A percentile compares a stretch with the other conserved stretches of the same genome.
These are phyloP conservation scores for Plasmodium sp. DNA, from an alignment of 169 alveolate species.

Conservation along the genomic window DNA sequence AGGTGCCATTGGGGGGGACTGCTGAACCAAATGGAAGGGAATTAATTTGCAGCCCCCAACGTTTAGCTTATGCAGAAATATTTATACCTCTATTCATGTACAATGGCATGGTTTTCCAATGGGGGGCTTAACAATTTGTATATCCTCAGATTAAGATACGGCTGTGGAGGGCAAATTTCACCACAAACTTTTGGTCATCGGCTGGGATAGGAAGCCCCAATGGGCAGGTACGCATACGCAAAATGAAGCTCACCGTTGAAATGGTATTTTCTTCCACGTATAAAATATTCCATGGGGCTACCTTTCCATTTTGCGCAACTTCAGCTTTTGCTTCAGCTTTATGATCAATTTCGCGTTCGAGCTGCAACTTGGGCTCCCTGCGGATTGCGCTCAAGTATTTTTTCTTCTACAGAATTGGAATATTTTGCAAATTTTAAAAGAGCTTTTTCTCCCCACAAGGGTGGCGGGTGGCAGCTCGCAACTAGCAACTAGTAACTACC, in stretches of 20 bases:
- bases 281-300: not conserved
- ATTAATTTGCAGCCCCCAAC: not conserved
- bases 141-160: not conserved
- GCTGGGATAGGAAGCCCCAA: not conserved
- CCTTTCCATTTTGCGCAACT: not conserved
- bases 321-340: not conserved
- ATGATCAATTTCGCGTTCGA: not conserved
- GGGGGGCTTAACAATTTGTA: not conserved
- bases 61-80: not conserved
- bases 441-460: not conserved
- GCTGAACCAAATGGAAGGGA: not conserved
- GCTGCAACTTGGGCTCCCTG: not conserved
- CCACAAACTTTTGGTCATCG: not conserved
- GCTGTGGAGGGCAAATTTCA: not conserved
- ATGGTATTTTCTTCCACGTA: not conserved
- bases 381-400: not conserved
- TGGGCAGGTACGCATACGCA: not conserved
- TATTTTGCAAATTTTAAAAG: not conserved
- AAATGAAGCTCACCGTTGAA: not conserved
- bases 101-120: not conserved
- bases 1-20: not conserved
- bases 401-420: not conserved
- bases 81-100: not conserved
- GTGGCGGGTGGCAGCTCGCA: not conserved
- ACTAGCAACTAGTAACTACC: too few relatives aligned